These are phyloP conservation scores for Phytopythium oedochilum DNA, from an alignment of 352 stramenopile genomes.

Conservation along the genomic window DNA sequence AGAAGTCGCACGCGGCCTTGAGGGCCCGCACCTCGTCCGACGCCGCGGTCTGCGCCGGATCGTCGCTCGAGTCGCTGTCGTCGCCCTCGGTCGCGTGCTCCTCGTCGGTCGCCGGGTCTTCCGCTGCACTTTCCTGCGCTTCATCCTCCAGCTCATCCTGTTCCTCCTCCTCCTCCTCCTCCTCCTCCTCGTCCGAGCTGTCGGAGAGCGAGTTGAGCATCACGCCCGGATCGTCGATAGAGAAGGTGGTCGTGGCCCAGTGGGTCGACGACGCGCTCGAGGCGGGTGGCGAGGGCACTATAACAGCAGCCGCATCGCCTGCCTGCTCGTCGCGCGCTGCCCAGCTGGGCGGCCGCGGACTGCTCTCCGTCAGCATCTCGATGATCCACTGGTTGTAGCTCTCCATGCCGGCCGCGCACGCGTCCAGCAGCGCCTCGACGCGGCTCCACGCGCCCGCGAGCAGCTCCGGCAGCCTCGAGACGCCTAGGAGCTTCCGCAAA, in stretches of 20 bases:
- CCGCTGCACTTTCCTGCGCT: neutral
- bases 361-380: conserved; percentile 13
- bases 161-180: neutral
- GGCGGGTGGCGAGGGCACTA: neutral
- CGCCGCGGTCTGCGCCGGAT: neutral
- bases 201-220: conserved; percentile 8
- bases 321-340: neutral
- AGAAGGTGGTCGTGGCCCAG: neutral
- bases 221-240: neutral
- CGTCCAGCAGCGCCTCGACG: conserved; percentile 1
- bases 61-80: neutral
- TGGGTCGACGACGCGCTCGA: neutral
- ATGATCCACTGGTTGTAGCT: conserved; percentile 27
- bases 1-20: conserved; percentile 18
- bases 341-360: neutral
- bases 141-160: neutral
- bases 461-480: neutral
- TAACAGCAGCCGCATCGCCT: neutral
- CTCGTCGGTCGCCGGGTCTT: neutral
- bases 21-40: conserved; percentile 8
- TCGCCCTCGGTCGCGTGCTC: neutral
- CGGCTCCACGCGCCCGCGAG: neutral
- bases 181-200: neutral
- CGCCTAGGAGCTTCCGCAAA: neutral
- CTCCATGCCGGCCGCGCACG: conserved; percentile 14